A percentile compares a stretch with the other conserved stretches of the same genome.
Conservation (phyloP, 306 rosid species). For the Purshia tridentata region DNA sequence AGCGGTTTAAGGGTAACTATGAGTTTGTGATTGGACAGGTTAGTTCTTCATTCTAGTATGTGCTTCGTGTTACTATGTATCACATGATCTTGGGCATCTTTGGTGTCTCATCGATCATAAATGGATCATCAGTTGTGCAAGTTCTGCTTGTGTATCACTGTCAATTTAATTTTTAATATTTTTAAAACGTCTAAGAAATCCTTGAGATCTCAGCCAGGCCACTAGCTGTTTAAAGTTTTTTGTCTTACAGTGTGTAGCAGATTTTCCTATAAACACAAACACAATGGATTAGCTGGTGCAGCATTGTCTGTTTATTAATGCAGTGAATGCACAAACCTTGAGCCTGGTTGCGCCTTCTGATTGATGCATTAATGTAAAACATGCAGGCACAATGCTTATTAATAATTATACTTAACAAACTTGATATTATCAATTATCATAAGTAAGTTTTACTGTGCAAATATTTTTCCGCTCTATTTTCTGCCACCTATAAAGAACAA, state of each 20-base stretch:
- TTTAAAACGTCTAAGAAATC: background rate
- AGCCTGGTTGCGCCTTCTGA: background rate
- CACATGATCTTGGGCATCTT: background rate
- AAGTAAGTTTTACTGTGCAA: background rate
- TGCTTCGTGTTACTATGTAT: conserved; percentile 6
- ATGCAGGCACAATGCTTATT: background rate
- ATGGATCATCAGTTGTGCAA: background rate
- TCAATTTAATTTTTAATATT: background rate
- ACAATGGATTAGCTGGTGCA: background rate
- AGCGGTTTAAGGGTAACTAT: conserved; percentile 77
- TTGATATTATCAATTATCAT: background rate
- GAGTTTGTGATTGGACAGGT: conserved; percentile 88
- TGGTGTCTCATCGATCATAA: background rate
- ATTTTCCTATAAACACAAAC: background rate
- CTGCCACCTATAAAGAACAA: background rate
- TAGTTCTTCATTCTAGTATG: conserved; percentile 29
- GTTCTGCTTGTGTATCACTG: too few relatives aligned
- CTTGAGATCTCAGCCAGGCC: background rate
- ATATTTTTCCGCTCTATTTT: background rate
- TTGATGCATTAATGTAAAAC: background rate
- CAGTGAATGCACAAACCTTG: background rate
- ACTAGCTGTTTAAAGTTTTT: background rate
- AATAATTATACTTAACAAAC: background rate
- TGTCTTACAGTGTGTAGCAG: background rate
- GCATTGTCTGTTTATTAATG: background rate